Base-by-base conservation (phyloP, 2,329 filamentous ascomycete genomes). In the Sordariomycetes sp. region DNA sequence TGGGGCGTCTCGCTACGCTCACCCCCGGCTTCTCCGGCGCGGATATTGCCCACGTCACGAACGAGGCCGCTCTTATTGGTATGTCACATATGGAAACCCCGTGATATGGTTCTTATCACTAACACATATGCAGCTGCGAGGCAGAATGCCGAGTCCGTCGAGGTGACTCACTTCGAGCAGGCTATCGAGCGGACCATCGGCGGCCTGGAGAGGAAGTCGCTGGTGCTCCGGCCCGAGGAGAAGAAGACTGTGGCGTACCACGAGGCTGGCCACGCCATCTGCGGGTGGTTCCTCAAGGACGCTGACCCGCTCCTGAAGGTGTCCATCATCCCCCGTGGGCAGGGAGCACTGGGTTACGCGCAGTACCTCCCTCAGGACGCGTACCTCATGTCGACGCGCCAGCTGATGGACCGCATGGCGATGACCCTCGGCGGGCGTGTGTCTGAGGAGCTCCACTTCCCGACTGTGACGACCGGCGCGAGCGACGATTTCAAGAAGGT, bases 401-500 rank as follows among this genome's bases (percentile, higher is more conserved):
- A 99, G 73, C 79, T 99, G 50, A 96, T 97, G 89, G 94, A 99
- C 70, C 90, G 94, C 64, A 99, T 99, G 94, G 94, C 94, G 62
- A 99, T 99, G 94, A 96, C 92, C 2, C 85, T 99, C 57, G 94
- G 91, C 64, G 94, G 94, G 1, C 90, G 94, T 62, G 88, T 99
- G 25, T 94, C 87, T 22, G 94, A 99, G 73, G 94, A 99, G 72
- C 75, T 99, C 8, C 92, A 99, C 74, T 99, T 99, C 72, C 86
- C 94, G 36, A 95, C 90, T 0, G 94, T 99, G 22, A 99, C 94
- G 1, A 94, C 89, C 53, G 94, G 94, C 58, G 94, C 92, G 22
- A 91, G 86, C 57, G 94, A 97, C 69, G 94, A 99, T 69, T 99
- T 99, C 81, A 92, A 94, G 73, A 99, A 99, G 75, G 94, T 97